Conservation (phyloP, 805 yeast genomes). For the Barnettozyma botsteinii region DNA sequence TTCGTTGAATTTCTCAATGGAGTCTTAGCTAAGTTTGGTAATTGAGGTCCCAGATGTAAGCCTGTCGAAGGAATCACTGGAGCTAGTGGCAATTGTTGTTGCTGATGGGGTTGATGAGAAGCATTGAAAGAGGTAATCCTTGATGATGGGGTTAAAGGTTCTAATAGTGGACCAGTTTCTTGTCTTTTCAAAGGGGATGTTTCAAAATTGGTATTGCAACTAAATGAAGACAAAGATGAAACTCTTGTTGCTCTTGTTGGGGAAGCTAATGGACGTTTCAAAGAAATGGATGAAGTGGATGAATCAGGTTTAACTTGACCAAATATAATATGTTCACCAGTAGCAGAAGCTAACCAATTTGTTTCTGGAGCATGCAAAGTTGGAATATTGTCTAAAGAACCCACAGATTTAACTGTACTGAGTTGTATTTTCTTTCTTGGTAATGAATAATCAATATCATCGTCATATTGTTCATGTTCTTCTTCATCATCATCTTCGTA, state of each 20-base stretch:
- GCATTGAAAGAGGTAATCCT: constrained; percentile 15
- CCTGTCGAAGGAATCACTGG: not conserved
- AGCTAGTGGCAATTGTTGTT: not conserved
- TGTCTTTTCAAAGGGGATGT: constrained; percentile 51
- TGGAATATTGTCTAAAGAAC: constrained; percentile 26
- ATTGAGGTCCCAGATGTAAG: constrained; percentile 13
- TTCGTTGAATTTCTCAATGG: constrained; percentile 25
- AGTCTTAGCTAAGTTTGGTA: constrained; percentile 30
- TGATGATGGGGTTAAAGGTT: constrained; percentile 56
- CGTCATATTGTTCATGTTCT: constrained; percentile 11
- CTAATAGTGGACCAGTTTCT: constrained; percentile 61
- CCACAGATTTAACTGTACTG: constrained; percentile 12
- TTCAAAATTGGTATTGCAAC: constrained; percentile 60
- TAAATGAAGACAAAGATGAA: constrained; percentile 53
- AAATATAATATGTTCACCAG: constrained; percentile 33
- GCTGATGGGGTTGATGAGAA: constrained; percentile 1
- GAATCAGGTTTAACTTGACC: constrained; percentile 20
- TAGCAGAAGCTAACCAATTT: constrained; percentile 36
- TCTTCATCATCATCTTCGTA: constrained; percentile 2
- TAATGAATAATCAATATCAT: constrained; percentile 10
- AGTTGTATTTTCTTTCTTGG: constrained; percentile 22
- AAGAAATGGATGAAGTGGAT: not conserved
- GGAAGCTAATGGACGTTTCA: constrained; percentile 2
- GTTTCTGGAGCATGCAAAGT: constrained; percentile 35
- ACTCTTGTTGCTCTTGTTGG: constrained; percentile 14